Base-by-base conservation (phyloP, 75 land plant genomes). In the Cryptomeria japonica region DNA sequence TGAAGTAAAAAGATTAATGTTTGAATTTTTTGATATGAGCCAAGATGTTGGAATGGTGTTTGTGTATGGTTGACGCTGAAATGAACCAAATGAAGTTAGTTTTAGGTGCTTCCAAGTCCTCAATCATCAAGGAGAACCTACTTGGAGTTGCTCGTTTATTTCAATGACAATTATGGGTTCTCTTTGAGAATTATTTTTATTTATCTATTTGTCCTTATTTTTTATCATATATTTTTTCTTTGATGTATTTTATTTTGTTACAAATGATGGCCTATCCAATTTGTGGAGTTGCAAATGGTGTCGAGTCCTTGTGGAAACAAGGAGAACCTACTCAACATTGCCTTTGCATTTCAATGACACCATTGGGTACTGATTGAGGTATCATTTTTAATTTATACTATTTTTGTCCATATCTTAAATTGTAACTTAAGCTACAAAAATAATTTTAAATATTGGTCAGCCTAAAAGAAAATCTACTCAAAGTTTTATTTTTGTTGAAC, bases 1-100 rank as follows among this genome's bases (percentile, higher is more conserved):
- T 80, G 83, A 41, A 80, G 83, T 41, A 80, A 5, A 80, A 80
- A 1, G 32, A 70, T 28, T 42, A 38, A 42, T 80, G 83, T 47
- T 80, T 80, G 83, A 80, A 80, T 80, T 80, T 80, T 47, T 80
- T 80, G 10, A 41, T 80, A 80, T 80, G 83, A 80, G 83, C 47
- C 47, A 41, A 2, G 0, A 22, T 41, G 7, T 41, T 41, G 2
- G 1, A 8, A 8, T 12, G 46, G 83, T 19, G 22, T 41, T 80
- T 78, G 39, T 16, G 18, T 5, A 78, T 4, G 32, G 47, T 47
- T 41, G 25, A 80, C 19, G 83, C 41, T 41, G 83, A 80, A 22
- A 80, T 2, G 44, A 80, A 16, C 46, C 83, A 47, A 41, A 80
- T 18, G 83, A 41, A 39, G 18, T 44, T 28, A 80, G 83, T 80